These are phyloP conservation scores for Solanum acaule DNA, from an alignment of 257 asterid species.

Conservation along the genomic window DNA sequence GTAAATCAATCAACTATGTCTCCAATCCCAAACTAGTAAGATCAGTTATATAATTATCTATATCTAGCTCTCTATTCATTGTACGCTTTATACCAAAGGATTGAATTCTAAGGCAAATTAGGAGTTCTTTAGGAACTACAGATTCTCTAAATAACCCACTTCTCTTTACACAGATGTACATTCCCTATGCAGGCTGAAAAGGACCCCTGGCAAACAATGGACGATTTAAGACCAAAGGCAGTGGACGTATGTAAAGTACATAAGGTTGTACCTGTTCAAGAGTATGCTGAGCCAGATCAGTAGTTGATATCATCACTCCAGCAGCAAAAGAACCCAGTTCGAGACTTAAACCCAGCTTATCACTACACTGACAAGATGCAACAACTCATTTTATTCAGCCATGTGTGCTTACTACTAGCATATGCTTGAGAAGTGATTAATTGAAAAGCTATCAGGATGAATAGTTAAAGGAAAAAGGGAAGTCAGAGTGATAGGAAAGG, in stretches of 20 bases:
- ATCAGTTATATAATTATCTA: neutral
- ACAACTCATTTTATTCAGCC: neutral
- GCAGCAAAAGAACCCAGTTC: conserved; percentile 93
- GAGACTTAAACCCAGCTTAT: conserved; percentile 76
- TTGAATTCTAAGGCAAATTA: neutral
- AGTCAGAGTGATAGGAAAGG: conserved; percentile 5
- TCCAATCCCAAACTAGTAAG: neutral
- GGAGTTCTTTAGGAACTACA: neutral
- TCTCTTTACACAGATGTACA: neutral
- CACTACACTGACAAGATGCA: conserved; percentile 65
- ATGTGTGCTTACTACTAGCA: neutral
- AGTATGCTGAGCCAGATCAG: conserved; percentile 75
- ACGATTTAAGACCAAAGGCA: neutral
- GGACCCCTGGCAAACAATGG: neutral
- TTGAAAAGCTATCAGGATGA: conserved; percentile 2
- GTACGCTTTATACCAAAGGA: neutral
- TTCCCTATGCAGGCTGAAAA: neutral
- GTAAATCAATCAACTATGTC: neutral
- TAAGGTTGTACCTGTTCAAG: conserved; percentile 53
- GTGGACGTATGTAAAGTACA: neutral
- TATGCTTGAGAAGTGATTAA: neutral
- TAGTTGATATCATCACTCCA: conserved; percentile 87
- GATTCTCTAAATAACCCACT: neutral
- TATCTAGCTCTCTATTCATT: neutral
- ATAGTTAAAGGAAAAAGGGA: neutral